Conservation (phyloP, 2,329 filamentous ascomycete genomes). For the Biscogniauxia marginata region DNA sequence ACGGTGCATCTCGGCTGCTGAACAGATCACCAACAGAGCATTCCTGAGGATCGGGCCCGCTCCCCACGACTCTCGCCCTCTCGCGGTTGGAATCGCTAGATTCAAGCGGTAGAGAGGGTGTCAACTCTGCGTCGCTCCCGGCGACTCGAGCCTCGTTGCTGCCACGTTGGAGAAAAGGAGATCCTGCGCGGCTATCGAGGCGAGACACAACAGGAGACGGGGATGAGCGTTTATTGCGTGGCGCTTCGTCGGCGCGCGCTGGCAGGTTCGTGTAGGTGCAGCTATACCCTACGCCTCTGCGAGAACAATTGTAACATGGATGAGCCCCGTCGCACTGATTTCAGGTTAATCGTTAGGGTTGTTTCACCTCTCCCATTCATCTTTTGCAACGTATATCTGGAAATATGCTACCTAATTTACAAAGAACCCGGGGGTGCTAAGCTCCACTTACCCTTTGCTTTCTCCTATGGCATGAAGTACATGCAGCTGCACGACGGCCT, state of each 20-base stretch:
- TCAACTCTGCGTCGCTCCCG: background rate
- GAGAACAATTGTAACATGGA: constrained; percentile 12
- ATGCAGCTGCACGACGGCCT: constrained; percentile 11
- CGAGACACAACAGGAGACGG: too few relatives aligned
- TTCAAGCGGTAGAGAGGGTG: background rate
- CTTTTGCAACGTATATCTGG: too few relatives aligned
- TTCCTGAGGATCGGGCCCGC: constrained; percentile 1
- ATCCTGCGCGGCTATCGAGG: too few relatives aligned
- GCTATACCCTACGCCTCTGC: constrained; percentile 2
- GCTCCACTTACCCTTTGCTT: constrained; percentile 15
- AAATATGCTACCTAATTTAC: too few relatives aligned
- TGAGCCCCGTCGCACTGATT: constrained; percentile 9
- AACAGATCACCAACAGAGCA: constrained; percentile 11
- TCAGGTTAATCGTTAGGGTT: background rate
- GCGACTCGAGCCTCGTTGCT: background rate
- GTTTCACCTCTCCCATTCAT: too few relatives aligned
- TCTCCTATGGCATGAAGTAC: constrained; percentile 13
- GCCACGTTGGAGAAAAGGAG: constrained; percentile 1
- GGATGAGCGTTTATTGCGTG: too few relatives aligned
- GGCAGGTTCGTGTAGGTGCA: constrained; percentile 5
- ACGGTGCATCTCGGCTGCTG: constrained; percentile 15
- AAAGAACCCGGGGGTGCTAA: too few relatives aligned
- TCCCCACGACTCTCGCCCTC: background rate
- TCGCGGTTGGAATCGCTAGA: background rate
- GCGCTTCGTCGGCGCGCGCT: background rate